phyloP scores from a whole-genome alignment of 345 rosid species.

The Crucihimalaya himalaica region DNA sequence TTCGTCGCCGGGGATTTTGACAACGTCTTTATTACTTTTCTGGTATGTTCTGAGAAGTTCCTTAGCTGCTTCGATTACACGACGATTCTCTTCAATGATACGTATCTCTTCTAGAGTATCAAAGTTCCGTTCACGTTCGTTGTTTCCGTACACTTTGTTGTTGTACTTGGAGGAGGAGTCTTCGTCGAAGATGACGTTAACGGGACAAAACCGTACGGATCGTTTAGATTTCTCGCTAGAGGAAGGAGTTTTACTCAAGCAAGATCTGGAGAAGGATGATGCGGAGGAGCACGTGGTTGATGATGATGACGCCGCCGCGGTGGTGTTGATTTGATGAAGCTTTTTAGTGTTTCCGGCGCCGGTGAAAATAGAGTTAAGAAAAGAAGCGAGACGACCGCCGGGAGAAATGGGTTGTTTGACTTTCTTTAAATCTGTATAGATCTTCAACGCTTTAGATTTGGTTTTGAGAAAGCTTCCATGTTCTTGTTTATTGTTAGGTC shows the following conservation, averaged over 20 bases:
- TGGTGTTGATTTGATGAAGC: constrained; percentile 9
- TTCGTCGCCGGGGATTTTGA: background rate
- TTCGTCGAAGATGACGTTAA: constrained; percentile 70
- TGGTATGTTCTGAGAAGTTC: constrained; percentile 64
- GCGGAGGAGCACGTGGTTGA: constrained; percentile 61
- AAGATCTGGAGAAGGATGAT: constrained; percentile 84
- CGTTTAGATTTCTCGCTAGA: constrained; percentile 58
- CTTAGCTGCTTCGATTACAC: constrained; percentile 71
- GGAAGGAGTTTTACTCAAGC: constrained; percentile 71
- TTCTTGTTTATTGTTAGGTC: constrained; percentile 28
- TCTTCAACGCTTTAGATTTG: constrained; percentile 75
- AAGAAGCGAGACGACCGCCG: constrained; percentile 70
- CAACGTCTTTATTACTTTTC: constrained; percentile 43
- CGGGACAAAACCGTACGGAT: constrained; percentile 75
- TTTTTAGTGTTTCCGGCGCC: constrained; percentile 46
- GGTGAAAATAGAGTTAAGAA: constrained; percentile 76
- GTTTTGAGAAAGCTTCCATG: constrained; percentile 59
- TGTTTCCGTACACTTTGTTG: constrained; percentile 29
- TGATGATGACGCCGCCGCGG: constrained; percentile 17
- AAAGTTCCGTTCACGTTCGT: constrained; percentile 23
- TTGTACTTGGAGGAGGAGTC: constrained; percentile 59
- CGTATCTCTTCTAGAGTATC: constrained; percentile 25
- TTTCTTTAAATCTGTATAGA: constrained; percentile 77
- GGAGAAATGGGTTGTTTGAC: constrained; percentile 94
- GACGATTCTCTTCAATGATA: constrained; percentile 55